phyloP scores from a whole-genome alignment of 805 yeast genomes.

The Yamadazyma insecticola region DNA sequence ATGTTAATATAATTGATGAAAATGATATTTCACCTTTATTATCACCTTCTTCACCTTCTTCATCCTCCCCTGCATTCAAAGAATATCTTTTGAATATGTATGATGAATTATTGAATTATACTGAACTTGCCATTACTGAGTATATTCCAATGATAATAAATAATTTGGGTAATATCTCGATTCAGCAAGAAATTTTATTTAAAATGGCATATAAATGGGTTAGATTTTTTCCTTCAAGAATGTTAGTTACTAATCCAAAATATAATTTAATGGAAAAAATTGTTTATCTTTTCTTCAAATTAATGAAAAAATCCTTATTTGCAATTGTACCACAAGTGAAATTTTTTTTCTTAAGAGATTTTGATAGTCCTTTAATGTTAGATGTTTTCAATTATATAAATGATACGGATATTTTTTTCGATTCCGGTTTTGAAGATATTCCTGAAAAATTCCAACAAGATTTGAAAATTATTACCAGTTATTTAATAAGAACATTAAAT shows the following conservation, averaged over 20 bases:
- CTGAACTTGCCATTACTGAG: constrained; percentile 18
- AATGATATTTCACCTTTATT: not conserved
- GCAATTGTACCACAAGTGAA: constrained; percentile 38
- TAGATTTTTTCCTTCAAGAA: constrained; percentile 25
- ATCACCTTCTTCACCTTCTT: not conserved
- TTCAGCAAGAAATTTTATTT: constrained; percentile 30
- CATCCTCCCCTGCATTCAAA: not conserved
- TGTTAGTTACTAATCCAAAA: constrained; percentile 17
- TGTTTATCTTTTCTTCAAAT: constrained; percentile 27
- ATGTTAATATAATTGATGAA: not conserved
- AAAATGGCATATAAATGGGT: constrained; percentile 34
- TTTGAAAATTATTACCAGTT: constrained; percentile 20
- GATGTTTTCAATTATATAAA: constrained; percentile 24
- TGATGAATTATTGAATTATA: constrained; percentile 19
- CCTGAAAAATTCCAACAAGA: constrained; percentile 8
- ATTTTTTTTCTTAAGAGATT: constrained; percentile 35
- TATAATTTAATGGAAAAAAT: constrained; percentile 29
- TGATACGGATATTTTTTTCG: constrained; percentile 19
- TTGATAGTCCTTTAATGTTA: constrained; percentile 36
- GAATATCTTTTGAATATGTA: constrained; percentile 14
- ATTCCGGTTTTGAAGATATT: constrained; percentile 16
- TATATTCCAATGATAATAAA: constrained; percentile 23
- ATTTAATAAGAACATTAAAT: constrained; percentile 26
- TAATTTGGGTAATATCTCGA: constrained; percentile 19
- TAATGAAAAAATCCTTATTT: constrained; percentile 28